Conservation (phyloP, 352 stramenopile species). For the Thalassiosira mediterranea region DNA sequence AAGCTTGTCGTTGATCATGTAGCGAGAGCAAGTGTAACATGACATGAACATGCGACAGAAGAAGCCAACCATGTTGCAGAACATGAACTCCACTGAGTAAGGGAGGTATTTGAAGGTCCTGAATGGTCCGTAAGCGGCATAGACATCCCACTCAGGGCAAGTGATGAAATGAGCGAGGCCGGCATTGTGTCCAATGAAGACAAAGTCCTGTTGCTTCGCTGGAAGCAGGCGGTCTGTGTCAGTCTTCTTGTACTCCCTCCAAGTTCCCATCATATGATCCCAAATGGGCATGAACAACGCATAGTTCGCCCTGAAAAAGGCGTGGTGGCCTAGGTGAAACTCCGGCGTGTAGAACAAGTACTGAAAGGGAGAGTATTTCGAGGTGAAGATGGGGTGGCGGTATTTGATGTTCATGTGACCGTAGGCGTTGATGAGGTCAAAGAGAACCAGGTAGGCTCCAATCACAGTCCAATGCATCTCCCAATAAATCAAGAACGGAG, state of each 20-base stretch:
- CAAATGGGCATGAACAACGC: constrained; percentile 79
- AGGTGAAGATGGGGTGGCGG: constrained; percentile 61
- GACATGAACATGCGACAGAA: constrained; percentile 53
- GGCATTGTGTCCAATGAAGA: constrained; percentile 81
- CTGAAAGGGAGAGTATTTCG: constrained; percentile 67
- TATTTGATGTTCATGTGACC: constrained; percentile 78
- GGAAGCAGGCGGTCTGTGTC: constrained; percentile 50
- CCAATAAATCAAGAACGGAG: constrained; percentile 57
- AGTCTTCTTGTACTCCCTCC: constrained; percentile 65
- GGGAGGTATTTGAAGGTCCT: constrained; percentile 61
- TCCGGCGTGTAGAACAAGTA: constrained; percentile 80
- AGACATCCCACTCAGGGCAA: constrained; percentile 66
- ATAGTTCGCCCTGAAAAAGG: constrained; percentile 75
- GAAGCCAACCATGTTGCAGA: constrained; percentile 54
- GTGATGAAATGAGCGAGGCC: constrained; percentile 70
- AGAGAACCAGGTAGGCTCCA: constrained; percentile 69
- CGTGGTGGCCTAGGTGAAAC: constrained; percentile 79
- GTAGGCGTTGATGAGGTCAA: constrained; percentile 75
- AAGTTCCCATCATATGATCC: constrained; percentile 78
- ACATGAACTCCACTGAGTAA: constrained; percentile 61
- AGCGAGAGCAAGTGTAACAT: constrained; percentile 62
- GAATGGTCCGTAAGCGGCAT: constrained; percentile 65
- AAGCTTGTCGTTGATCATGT: constrained; percentile 65
- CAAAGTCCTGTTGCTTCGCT: constrained; percentile 66
- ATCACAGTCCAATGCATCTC: constrained; percentile 69